phyloP scores from a whole-genome alignment of 225 moss, liverwort and hornwort species.

The Climacium dendroides region DNA sequence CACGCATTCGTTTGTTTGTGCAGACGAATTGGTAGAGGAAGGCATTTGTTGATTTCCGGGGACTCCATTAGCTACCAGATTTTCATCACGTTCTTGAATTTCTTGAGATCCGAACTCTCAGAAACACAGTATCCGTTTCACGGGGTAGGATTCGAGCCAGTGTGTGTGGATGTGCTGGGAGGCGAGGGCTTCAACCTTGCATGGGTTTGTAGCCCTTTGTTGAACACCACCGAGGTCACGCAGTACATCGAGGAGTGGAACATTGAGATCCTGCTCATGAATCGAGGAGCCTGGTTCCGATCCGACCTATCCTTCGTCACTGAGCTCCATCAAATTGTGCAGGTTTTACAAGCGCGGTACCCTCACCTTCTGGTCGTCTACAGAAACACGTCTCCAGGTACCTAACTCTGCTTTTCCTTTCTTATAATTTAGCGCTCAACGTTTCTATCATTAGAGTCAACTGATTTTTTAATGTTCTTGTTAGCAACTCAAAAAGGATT shows the following conservation, averaged over 20 bases:
- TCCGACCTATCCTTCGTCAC: constrained; percentile 17
- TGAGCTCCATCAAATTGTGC: constrained; percentile 20
- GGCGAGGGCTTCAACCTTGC: constrained; percentile 26
- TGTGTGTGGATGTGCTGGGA: constrained; percentile 20
- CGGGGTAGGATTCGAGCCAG: constrained; percentile 4
- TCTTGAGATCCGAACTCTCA: constrained; percentile 8
- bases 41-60: constrained; percentile 15
- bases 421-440: neutral
- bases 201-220: constrained; percentile 17
- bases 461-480: neutral
- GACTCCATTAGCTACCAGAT: constrained; percentile 38
- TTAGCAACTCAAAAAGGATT: neutral
- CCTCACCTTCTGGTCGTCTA: constrained; percentile 56
- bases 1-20: neutral
- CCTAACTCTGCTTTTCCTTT: neutral
- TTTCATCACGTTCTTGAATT: constrained; percentile 38
- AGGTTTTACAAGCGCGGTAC: constrained; percentile 25
- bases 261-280: constrained; percentile 50
- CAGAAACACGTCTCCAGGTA: constrained; percentile 66
- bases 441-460: neutral
- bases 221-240: constrained; percentile 10
- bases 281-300: constrained; percentile 69
- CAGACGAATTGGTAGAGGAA: constrained; percentile 17
- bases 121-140: constrained; percentile 24
- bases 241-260: constrained; percentile 31